Evolutionary conservation across 257 asterid genomes (phyloP).

Genomic region (Fraxinus cuspidata): DNA sequence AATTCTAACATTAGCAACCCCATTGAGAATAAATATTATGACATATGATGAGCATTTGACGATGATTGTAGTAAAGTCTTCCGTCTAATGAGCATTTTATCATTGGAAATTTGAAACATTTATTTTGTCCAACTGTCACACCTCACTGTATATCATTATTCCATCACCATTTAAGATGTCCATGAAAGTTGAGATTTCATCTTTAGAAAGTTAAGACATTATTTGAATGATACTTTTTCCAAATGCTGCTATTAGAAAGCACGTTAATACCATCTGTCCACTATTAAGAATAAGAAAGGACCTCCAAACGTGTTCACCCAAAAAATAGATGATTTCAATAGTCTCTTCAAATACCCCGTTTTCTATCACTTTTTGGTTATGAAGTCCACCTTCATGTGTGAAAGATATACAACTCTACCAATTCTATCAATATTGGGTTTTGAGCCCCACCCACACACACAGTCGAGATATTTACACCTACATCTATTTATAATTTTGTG

Average conservation of each 20-base stretch:
- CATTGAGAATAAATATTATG: not conserved
- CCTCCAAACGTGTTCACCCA: not conserved
- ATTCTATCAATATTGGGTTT: not conserved
- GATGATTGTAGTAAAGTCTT: not conserved
- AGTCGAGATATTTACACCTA: too few species aligned
- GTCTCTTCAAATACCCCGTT: not conserved
- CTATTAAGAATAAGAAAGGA: not conserved
- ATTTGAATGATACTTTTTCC: not conserved
- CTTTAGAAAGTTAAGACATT: not conserved
- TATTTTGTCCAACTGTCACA: not conserved
- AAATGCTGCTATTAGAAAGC: not conserved
- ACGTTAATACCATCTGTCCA: not conserved
- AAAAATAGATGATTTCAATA: not conserved
- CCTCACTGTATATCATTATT: not conserved
- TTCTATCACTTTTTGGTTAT: not conserved
- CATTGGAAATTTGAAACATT: not conserved
- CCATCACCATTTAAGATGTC: not conserved
- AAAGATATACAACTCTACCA: not conserved
- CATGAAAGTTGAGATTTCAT: not conserved
- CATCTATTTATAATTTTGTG: too few species aligned
- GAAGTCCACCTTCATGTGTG: too few species aligned
- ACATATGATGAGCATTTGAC: not conserved
- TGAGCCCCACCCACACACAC: too few species aligned
- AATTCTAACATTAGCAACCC: not conserved
- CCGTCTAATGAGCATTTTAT: not conserved